Conservation (phyloP, 2,329 filamentous ascomycete species). For the Colletotrichum tofieldiae region DNA sequence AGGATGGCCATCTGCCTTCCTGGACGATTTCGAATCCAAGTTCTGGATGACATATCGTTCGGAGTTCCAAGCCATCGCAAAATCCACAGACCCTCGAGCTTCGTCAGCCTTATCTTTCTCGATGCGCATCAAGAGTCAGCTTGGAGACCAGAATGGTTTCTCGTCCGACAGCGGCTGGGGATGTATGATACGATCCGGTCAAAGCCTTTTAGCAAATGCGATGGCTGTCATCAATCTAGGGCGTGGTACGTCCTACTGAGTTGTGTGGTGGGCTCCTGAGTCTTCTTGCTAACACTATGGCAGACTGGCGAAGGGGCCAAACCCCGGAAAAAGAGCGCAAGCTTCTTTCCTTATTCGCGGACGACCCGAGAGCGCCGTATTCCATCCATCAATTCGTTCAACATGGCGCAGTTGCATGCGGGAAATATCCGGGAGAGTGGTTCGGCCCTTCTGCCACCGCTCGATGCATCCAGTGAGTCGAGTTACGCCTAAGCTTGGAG, state of each 20-base stretch:
- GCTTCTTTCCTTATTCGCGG: constrained; percentile 87
- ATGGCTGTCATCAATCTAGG: constrained; percentile 81
- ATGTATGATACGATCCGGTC: constrained; percentile 98
- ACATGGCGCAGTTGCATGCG: constrained; percentile 88
- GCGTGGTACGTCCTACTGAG: constrained; percentile 71
- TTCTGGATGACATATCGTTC: constrained; percentile 98
- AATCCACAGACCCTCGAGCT: constrained; percentile 82
- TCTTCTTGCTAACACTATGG: constrained; percentile 43
- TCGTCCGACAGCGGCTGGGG: constrained; percentile 97
- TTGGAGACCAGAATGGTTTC: constrained; percentile 86
- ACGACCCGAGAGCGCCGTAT: constrained; percentile 88
- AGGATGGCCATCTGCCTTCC: constrained; percentile 87
- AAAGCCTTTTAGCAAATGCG: constrained; percentile 92
- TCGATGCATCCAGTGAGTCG: constrained; percentile 88
- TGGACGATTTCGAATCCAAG: constrained; percentile 92
- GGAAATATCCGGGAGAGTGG: constrained; percentile 97
- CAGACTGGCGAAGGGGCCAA: constrained; percentile 82
- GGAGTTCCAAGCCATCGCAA: constrained; percentile 86
- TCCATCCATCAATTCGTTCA: constrained; percentile 96
- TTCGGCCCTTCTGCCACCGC: constrained; percentile 98
- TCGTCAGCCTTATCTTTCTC: constrained; percentile 82
- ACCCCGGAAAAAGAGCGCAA: constrained; percentile 74
- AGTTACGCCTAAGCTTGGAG: not conserved
- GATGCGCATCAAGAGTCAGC: constrained; percentile 85
- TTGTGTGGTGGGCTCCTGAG: not conserved